Conservation (phyloP, 2,329 filamentous ascomycete species). For the Dothiorella sarmentorum region DNA sequence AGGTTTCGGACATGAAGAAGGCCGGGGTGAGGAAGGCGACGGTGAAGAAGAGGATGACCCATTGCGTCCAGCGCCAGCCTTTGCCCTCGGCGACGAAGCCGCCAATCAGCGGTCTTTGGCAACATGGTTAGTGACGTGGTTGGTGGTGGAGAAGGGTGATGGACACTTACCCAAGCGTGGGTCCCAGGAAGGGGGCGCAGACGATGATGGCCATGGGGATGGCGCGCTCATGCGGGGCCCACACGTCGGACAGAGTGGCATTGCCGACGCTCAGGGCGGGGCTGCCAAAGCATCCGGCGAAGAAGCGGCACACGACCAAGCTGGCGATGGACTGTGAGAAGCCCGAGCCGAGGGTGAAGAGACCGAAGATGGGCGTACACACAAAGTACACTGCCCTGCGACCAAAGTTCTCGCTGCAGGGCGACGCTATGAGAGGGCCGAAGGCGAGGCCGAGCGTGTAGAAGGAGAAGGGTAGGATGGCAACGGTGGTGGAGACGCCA, state of each 20-base stretch:
- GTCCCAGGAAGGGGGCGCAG: constrained; percentile 37
- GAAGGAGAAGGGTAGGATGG: constrained; percentile 25
- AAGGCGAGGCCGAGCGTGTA: constrained; percentile 54
- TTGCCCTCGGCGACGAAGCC: constrained; percentile 37
- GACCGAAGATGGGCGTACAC: constrained; percentile 61
- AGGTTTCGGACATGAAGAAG: constrained; percentile 51
- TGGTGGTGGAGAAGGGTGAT: background rate
- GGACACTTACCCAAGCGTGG: constrained; percentile 29
- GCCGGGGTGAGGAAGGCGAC: constrained; percentile 33
- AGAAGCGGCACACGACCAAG: constrained; percentile 63
- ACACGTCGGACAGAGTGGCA: constrained; percentile 39
- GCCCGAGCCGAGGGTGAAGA: constrained; percentile 43
- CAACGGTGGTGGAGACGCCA: constrained; percentile 22
- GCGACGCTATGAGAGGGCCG: constrained; percentile 69
- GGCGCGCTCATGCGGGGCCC: constrained; percentile 29
- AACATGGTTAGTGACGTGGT: background rate
- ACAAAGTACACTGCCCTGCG: constrained; percentile 67
- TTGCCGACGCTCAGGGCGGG: constrained; percentile 37
- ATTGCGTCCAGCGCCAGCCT: constrained; percentile 40
- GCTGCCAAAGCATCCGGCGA: constrained; percentile 32
- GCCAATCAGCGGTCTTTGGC: constrained; percentile 39
- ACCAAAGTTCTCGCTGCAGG: constrained; percentile 68
- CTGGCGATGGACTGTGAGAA: constrained; percentile 63
- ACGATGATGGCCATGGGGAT: constrained; percentile 31
- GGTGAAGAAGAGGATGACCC: constrained; percentile 40